Conservation (phyloP, 2,329 filamentous ascomycete genomes). For the Alternaria novae-zelandiae region DNA sequence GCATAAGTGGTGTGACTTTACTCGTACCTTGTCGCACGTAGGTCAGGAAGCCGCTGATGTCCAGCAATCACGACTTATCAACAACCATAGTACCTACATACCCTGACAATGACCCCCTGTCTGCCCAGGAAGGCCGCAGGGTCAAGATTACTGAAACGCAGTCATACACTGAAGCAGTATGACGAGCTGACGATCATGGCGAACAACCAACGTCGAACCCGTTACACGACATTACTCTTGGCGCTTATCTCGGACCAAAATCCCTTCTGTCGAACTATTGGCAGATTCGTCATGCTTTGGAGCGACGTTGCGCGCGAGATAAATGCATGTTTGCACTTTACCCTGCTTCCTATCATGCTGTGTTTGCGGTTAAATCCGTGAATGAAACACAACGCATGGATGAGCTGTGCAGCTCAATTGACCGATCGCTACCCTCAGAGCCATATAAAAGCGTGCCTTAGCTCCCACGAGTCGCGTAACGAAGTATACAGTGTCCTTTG, state of each 20-base stretch:
- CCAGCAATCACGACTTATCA: neutral
- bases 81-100: neutral
- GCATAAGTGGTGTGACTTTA: neutral
- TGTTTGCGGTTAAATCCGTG: neutral
- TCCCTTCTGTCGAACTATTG: neutral
- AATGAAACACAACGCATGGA: neutral
- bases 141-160: neutral
- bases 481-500: too few species aligned
- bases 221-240: neutral
- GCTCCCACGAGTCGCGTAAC: neutral
- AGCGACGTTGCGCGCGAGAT: neutral
- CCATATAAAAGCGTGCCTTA: neutral
- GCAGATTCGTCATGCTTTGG: neutral
- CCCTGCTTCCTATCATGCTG: neutral
- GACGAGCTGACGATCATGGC: neutral
- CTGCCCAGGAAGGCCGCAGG: neutral
- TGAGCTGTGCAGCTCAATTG: neutral
- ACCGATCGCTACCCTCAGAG: neutral
- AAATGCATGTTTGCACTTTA: neutral
- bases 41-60: neutral
- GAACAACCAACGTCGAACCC: neutral
- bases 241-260: neutral
- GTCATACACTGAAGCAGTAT: neutral
- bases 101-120: too few species aligned
- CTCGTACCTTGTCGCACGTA: neutral